Evolutionary conservation across 768 basidiomycete species (phyloP), one percentile per base, ranked within the genome.

Genomic region (Collybiopsis confluens): DNA sequence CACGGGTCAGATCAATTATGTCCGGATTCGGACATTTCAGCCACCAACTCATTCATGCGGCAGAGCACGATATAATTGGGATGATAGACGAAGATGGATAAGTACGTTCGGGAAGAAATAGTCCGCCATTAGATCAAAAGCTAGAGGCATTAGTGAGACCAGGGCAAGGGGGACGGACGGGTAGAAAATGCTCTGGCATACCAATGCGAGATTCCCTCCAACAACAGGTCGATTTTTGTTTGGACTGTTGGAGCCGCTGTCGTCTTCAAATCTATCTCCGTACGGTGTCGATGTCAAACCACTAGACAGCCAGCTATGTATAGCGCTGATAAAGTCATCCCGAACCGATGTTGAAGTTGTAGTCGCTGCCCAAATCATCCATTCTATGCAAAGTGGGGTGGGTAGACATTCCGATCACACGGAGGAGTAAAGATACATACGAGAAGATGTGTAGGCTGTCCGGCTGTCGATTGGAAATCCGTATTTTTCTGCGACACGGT

Each of bases 291-390:
- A 57, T 55, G 66, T 72, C 7, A 56, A 51, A n/a, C 70, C 67
- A 38, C 68, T 61, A 0, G 67, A 61, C n/a, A 65, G 56, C 49
- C 65, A 74, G 6, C 61, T 60, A 48, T 67, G 64, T 27, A 76
- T 61, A 1, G 62, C 54, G n/a, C 62, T 62, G 48, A 77, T 66
- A 57, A 77, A 65, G 52, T 64, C 61, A 53, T 74, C 64, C 36
- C 75, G 65, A 37, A 48, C 36, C 5, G 3, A 61, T 59, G 0
- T 56, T 57, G 13, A 38, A 54, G 53, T 66, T 61, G 3, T 66
- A 68, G 43, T 72, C 68, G 71, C 67, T 4, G 73, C 73, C 66
- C 71, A 76, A 8, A 74, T 64, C 26, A 68, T 58, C 76, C 76
- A 77, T 52, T 76, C 76, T 55, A 44, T 35, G 30, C 16, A 20